Evolutionary conservation across 495 filamentous ascomycete genomes (phyloP).

Genomic region (Baudoinia panamericana): DNA sequence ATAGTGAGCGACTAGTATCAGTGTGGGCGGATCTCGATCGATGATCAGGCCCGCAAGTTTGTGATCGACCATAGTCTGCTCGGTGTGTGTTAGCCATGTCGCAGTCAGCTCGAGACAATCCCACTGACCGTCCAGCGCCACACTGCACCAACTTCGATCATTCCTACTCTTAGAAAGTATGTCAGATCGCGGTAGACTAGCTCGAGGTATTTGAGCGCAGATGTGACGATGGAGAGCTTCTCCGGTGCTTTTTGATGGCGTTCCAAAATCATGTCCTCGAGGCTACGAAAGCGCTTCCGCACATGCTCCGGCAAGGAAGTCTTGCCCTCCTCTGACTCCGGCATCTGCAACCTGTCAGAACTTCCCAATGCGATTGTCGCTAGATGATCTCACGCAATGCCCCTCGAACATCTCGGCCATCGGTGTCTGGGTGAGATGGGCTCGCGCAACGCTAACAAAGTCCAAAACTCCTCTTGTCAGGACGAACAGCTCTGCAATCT

Average conservation of each 20-base stretch:
- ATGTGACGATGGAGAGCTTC: no score
- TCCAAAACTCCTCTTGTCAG: slow-evolving; percentile 4
- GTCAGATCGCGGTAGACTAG: neutral
- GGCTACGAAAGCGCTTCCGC: no score
- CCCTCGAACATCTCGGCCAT: neutral
- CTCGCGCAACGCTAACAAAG: neutral
- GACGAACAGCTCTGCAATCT: neutral
- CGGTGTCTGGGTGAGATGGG: neutral
- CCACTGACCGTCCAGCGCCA: neutral
- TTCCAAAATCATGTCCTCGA: no score
- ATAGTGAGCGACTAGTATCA: slow-evolving; percentile 10
- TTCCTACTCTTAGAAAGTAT: neutral
- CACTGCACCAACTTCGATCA: neutral
- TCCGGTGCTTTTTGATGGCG: no score
- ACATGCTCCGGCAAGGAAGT: no score
- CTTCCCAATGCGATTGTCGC: no score
- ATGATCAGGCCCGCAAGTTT: slow-evolving; percentile 4
- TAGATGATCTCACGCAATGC: neutral
- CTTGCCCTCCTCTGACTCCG: no score
- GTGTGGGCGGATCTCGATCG: slow-evolving; percentile 1
- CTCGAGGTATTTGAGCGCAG: neutral
- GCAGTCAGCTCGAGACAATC: neutral
- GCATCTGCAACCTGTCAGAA: no score
- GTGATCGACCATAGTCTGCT: neutral
- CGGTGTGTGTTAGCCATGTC: neutral